Percentiles rank a stretch among this genome's conserved stretches.
phyloP scores from a whole-genome alignment of 2,329 filamentous ascomycete genomes.

The Botrytis paeoniae region DNA sequence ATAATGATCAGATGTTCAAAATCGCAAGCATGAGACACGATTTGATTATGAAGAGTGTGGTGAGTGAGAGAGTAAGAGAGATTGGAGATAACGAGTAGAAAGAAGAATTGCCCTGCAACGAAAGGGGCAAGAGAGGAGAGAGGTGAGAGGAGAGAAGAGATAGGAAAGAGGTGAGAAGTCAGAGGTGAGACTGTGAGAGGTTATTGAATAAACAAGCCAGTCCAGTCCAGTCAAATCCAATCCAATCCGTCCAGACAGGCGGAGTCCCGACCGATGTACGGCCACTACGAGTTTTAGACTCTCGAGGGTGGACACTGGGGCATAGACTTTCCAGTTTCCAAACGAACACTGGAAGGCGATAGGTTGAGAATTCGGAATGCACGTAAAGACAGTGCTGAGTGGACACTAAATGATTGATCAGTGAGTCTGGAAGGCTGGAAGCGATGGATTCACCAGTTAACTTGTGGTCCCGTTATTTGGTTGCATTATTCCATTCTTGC shows the following conservation, averaged over 20 bases:
- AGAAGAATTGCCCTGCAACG: not conserved
- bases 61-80: not conserved
- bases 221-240: not conserved
- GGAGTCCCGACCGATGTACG: not conserved
- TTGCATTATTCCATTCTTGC: not conserved
- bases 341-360: not conserved
- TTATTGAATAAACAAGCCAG: not conserved
- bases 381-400: not conserved
- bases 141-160: not conserved
- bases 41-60: not conserved
- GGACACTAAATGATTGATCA: not conserved
- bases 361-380: not conserved
- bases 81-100: not conserved
- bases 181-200: not conserved
- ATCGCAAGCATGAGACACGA: not conserved
- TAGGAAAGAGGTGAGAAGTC: not conserved
- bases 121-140: not conserved
- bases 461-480: not conserved
- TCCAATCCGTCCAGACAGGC: not conserved
- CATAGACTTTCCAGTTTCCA: not conserved
- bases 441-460: not conserved
- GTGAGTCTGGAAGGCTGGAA: not conserved
- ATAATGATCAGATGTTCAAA: slow-evolving; percentile 2
- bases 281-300: not conserved
- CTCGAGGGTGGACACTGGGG: not conserved